Base-by-base conservation (phyloP, 768 basidiomycete species). In the Auricularia cornea region DNA sequence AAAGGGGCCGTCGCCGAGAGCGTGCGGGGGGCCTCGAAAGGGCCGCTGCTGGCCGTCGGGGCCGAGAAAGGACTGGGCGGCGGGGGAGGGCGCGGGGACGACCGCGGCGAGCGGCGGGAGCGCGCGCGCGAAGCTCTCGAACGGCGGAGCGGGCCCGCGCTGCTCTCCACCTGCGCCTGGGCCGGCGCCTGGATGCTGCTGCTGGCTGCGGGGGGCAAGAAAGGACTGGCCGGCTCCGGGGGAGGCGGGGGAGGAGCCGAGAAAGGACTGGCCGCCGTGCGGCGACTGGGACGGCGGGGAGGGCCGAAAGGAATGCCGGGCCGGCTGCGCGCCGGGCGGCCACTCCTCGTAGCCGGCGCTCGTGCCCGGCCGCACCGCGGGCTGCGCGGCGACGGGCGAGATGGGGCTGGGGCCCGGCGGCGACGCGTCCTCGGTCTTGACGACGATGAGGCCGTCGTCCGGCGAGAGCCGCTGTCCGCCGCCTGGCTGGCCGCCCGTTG, bases 191-290 rank as follows among this genome's bases (percentile, higher is more conserved):
- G n/a, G 44, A 5, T 18, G 23, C 44, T 48, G 44, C 6, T 23
- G 44, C 54, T 31, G 54, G 54, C 1, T 57, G 54, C 35, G 10
- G 35, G 16, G 59, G 31, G n/a, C 69, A 80, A 82, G 86, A 86
- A 85, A 88, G 84, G 86, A 86, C 80, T 87, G 86, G 78, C 71
- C 68, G 70, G 72, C 64, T 69, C 72, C 68, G 63, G 68, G 32
- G 52, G 62, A 30, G 64, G 62, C 60, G 41, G 63, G 60, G 59
- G 66, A 71, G 73, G 82, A 80, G 81, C 74, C 80, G 85, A 84
- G 87, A 87, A 88, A 88, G 87, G 87, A 88, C 84, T 88, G 87
- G 83, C 80, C 77, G 82, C 84, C 20, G 52, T 28, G 48, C 2
- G 3, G 62, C 11, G 54, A 3, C 20, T 48, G 64, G 18, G 33